Percentiles rank a stretch among this genome's conserved stretches.
phyloP scores from a whole-genome alignment of 306 rosid species.

The Trichosanthes cucumerina region DNA sequence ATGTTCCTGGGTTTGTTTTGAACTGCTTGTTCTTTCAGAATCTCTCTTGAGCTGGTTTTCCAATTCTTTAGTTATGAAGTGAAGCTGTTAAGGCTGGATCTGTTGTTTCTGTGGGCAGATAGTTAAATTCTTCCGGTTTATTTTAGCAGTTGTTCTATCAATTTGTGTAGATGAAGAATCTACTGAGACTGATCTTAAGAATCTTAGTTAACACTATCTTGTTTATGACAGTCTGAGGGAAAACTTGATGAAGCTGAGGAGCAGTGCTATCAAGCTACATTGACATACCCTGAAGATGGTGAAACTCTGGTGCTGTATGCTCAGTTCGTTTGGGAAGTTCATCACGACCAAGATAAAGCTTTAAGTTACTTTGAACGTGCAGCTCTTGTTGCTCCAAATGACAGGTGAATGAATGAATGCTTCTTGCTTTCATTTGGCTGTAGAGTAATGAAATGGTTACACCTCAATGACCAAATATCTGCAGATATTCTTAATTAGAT shows the following conservation, averaged over 20 bases:
- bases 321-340: conserved; percentile 59
- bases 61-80: neutral
- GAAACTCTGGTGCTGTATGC: conserved; percentile 57
- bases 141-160: neutral
- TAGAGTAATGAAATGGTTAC: neutral
- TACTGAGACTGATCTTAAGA: neutral
- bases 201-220: neutral
- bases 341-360: conserved; percentile 58
- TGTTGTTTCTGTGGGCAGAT: neutral
- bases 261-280: conserved; percentile 48
- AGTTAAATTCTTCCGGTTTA: neutral
- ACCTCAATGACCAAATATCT: neutral
- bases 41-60: neutral
- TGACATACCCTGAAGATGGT: conserved; percentile 63
- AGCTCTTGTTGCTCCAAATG: conserved; percentile 39
- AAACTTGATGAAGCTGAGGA: conserved; percentile 67
- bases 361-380: conserved; percentile 60
- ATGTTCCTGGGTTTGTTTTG: neutral
- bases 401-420: conserved; percentile 50
- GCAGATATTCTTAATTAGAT: neutral
- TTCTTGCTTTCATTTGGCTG: neutral
- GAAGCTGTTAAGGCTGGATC: neutral
- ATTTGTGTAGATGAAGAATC: neutral
- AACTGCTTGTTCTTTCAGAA: neutral
- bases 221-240: conserved; percentile 54